These are phyloP conservation scores for Chalara sp. DNA, from an alignment of 2,329 filamentous ascomycete species.

Conservation along the genomic window DNA sequence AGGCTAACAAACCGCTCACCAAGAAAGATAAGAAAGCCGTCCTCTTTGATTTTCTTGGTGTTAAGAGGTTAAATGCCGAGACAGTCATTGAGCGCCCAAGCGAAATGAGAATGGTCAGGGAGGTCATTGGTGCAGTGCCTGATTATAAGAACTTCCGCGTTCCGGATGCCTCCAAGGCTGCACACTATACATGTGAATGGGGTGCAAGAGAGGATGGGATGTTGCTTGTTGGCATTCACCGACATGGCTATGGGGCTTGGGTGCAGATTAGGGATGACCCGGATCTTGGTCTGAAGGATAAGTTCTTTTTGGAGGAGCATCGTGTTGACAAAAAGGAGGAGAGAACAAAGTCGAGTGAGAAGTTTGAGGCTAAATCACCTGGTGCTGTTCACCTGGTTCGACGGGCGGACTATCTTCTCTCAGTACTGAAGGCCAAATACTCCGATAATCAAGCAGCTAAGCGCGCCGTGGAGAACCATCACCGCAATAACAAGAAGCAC, in stretches of 20 bases:
- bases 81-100: constrained; percentile 87
- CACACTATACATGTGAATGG: constrained; percentile 89
- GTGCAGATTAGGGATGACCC: constrained; percentile 85
- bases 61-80: constrained; percentile 93
- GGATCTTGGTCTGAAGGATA: constrained; percentile 79
- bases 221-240: constrained; percentile 88
- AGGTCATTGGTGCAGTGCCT: constrained; percentile 57
- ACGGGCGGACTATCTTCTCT: constrained; percentile 88
- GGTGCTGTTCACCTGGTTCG: constrained; percentile 96
- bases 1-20: constrained; percentile 72
- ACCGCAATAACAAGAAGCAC: constrained; percentile 85
- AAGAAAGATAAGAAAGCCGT: constrained; percentile 99
- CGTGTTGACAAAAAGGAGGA: constrained; percentile 98
- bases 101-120: constrained; percentile 78
- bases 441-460: constrained; percentile 69
- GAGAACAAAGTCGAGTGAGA: constrained; percentile 65
- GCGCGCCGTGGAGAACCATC: constrained; percentile 82
- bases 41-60: constrained; percentile 85
- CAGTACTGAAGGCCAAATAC: constrained; percentile 84
- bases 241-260: constrained; percentile 95
- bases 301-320: constrained; percentile 95
- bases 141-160: constrained; percentile 80
- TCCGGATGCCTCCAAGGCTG: constrained; percentile 84
- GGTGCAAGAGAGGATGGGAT: constrained; percentile 92
- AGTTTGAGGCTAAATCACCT: constrained; percentile 72